Percentiles rank a stretch among this genome's conserved stretches.
phyloP scores from a whole-genome alignment of 2,329 filamentous ascomycete species.

The Dothideomycetes sp. region DNA sequence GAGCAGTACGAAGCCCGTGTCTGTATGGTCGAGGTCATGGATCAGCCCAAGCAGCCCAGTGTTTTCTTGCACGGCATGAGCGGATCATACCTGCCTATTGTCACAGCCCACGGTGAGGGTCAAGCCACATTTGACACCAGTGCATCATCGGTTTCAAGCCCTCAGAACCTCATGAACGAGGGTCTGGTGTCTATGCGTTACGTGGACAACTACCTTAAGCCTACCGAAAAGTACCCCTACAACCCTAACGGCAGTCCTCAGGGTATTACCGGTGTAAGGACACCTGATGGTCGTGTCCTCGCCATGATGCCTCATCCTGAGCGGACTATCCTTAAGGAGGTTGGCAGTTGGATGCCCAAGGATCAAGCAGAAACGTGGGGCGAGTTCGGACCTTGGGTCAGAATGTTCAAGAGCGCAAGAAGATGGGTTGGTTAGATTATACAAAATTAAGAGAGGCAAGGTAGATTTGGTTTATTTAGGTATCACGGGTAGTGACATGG shows the following conservation, averaged over 20 bases:
- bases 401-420: constrained; percentile 79
- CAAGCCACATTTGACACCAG: constrained; percentile 49
- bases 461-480: neutral
- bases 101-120: constrained; percentile 85
- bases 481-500: neutral
- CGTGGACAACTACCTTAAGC: constrained; percentile 67
- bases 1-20: constrained; percentile 87
- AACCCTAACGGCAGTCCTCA: constrained; percentile 81
- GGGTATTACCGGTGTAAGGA: constrained; percentile 73
- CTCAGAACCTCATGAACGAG: constrained; percentile 48
- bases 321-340: constrained; percentile 72
- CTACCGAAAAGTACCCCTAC: constrained; percentile 75
- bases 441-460: neutral
- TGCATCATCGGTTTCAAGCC: constrained; percentile 38
- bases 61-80: constrained; percentile 88
- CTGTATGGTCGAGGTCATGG: constrained; percentile 72
- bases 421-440: constrained; percentile 61
- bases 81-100: constrained; percentile 72
- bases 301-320: constrained; percentile 94
- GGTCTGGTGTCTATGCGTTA: constrained; percentile 73
- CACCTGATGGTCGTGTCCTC: constrained; percentile 67
- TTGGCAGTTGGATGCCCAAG: constrained; percentile 65
- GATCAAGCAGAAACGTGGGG: constrained; percentile 58
- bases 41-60: constrained; percentile 49
- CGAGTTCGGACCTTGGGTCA: constrained; percentile 74